Base-by-base conservation (phyloP, 768 basidiomycete species). In the Psilocybe cubensis region DNA sequence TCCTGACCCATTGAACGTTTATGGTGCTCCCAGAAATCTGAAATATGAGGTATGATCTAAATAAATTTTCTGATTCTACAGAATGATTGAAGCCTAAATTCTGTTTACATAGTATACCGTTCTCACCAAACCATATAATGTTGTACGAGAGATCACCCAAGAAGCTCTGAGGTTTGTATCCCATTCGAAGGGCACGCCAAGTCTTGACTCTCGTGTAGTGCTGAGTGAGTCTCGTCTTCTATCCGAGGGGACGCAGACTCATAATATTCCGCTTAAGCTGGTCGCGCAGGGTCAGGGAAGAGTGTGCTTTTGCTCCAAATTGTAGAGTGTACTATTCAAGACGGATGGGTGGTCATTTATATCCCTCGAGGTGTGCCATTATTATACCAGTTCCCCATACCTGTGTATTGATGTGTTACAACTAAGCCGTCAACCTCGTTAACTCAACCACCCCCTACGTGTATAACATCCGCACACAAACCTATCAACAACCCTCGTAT, bases 291-390 rank as follows among this genome's bases (percentile, higher is more conserved):
- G 4, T 86, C 83, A 53, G 95, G 94, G 40, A 97, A 96, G 74
- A 91, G 88, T 54, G 85, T 83, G 58, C 70, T 91, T 8, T 72
- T 96, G 27, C 74, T 95, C 8, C 94, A 97, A 69, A 81, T 88
- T 0, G 84, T 91, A 0, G 79, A 89, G 35, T 86, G 92, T 60
- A 87, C 86, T 29, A 63, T 80, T 9, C 71, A 79, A 2, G 79
- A 83, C 20, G 81, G 82, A 24, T 95, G 92, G 91, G 80, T 96
- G 20, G 91, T 94, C 17, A 71, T 96, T 17, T 97, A 95, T 68
- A 82, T 94, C 23, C 93, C 95, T 3, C 79, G 88, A 73, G 85
- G 92, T 91, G 28, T 46, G 79, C 71, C 10, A 12, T 23, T 14
- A 7, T 28, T 7, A 24, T 0, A 11, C 20, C 4, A 28, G n/a